phyloP scores from a whole-genome alignment of 139 green algal genomes.

The Eudorina sp. region DNA sequence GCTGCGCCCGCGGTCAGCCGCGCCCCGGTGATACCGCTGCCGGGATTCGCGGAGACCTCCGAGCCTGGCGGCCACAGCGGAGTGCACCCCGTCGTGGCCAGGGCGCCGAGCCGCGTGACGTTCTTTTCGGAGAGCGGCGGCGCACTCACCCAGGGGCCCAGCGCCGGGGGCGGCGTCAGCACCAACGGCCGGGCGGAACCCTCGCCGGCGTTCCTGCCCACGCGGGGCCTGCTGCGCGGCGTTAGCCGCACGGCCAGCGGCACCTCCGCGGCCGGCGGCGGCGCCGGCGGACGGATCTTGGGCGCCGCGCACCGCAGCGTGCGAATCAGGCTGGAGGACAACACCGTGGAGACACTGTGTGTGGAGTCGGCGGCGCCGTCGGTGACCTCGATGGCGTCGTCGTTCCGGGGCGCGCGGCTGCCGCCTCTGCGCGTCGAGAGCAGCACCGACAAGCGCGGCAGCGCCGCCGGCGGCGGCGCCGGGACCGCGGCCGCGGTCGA shows the following conservation, averaged over 20 bases:
- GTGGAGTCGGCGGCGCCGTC: constrained; percentile 22
- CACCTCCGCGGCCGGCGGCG: not conserved
- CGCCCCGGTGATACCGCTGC: not conserved
- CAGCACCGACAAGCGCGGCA: not conserved
- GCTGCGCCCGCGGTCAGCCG: not conserved
- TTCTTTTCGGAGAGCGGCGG: not conserved
- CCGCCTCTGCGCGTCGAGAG: not conserved
- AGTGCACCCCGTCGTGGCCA: not conserved
- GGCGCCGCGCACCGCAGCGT: not conserved
- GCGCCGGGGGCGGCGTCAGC: not conserved
- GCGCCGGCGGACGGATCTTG: not conserved
- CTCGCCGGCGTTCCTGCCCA: not conserved
- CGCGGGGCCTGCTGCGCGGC: not conserved
- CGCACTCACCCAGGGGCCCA: no score
- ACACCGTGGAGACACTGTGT: not conserved
- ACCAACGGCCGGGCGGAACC: not conserved
- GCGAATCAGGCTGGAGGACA: not conserved
- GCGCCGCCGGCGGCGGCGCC: not conserved
- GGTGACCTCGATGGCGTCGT: not conserved
- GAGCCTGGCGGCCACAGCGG: not conserved
- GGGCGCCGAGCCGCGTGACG: not conserved
- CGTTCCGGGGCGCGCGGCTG: not conserved
- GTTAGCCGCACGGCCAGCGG: not conserved
- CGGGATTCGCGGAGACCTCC: not conserved
- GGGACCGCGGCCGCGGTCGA: not conserved